A percentile compares a stretch with the other conserved stretches of the same genome.
Conservation (phyloP, 352 stramenopile genomes). For the Phytophthora nicotianae region DNA sequence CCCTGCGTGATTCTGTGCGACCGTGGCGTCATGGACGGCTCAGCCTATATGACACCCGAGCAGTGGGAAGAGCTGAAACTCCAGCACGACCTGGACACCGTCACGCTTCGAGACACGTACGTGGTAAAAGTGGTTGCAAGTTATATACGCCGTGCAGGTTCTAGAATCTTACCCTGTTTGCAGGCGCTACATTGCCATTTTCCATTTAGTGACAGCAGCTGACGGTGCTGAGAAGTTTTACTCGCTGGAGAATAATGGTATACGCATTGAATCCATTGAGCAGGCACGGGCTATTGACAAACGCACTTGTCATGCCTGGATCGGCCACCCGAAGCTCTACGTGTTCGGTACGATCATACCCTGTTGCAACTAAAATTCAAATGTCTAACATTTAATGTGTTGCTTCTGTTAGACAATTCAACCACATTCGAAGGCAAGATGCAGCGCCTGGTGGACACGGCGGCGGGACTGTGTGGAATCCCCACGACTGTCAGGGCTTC, state of each 20-base stretch:
- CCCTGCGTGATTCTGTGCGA: slow-evolving; percentile 95
- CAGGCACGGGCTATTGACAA: slow-evolving; percentile 90
- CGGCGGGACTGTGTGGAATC: slow-evolving; percentile 70
- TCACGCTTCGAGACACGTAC: slow-evolving; percentile 83
- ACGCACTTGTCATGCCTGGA: slow-evolving; percentile 78
- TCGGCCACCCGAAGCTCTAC: slow-evolving; percentile 85
- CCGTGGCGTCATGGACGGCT: slow-evolving; percentile 95
- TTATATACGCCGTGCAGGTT: slow-evolving; percentile 2
- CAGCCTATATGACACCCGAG: slow-evolving; percentile 92
- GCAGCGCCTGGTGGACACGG: slow-evolving; percentile 85
- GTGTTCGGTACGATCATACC: slow-evolving; percentile 62
- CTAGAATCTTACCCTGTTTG: slow-evolving; percentile 1
- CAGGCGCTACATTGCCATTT: slow-evolving; percentile 87
- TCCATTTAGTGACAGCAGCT: slow-evolving; percentile 92
- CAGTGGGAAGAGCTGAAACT: slow-evolving; percentile 90
- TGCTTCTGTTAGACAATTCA: slow-evolving; percentile 67
- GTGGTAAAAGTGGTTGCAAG: slow-evolving; percentile 7
- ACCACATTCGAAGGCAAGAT: slow-evolving; percentile 88
- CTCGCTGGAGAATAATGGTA: slow-evolving; percentile 96
- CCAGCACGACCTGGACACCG: slow-evolving; percentile 82
- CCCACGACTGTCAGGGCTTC: slow-evolving; percentile 80
- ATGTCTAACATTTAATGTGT: not conserved
- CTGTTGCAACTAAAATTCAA: not conserved
- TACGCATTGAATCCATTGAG: slow-evolving; percentile 94
- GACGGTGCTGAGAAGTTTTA: slow-evolving; percentile 96